A percentile compares a stretch with the other conserved stretches of the same genome.
phyloP scores from a whole-genome alignment of 2,329 filamentous ascomycete species.

The Aspergillus phoenicis region DNA sequence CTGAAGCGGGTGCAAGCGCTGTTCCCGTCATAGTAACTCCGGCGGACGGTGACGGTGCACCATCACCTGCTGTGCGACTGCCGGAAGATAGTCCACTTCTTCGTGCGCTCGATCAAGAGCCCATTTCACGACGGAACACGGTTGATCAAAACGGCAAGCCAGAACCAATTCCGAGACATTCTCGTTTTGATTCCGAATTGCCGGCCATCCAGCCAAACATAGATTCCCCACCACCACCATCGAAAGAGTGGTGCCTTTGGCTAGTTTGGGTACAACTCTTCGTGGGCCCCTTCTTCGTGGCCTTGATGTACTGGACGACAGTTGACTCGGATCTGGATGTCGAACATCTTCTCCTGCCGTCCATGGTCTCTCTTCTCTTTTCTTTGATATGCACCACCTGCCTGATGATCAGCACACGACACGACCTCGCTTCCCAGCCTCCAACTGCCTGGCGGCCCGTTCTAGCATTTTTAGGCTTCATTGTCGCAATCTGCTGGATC shows the following conservation, averaged over 20 bases:
- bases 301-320: constrained; percentile 66
- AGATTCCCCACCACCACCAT: constrained; percentile 26
- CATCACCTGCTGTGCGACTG: constrained; percentile 33
- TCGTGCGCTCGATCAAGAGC: constrained; percentile 22
- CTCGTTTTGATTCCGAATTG: constrained; percentile 45
- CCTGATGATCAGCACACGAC: constrained; percentile 66
- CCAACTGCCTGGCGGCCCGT: constrained; percentile 73
- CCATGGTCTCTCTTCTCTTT: constrained; percentile 66
- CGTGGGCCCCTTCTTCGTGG: constrained; percentile 80
- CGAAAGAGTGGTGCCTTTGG: constrained; percentile 84
- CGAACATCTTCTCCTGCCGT: constrained; percentile 57
- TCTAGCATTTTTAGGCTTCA: constrained; percentile 85
- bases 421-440: constrained; percentile 54
- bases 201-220: constrained; percentile 32
- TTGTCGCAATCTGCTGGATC: constrained; percentile 93
- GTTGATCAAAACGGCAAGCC: constrained; percentile 22
- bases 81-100: constrained; percentile 42
- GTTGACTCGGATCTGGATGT: constrained; percentile 60
- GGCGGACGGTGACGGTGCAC: constrained; percentile 21
- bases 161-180: constrained; percentile 17
- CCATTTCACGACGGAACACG: constrained; percentile 14
- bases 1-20: constrained; percentile 52
- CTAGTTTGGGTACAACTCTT: constrained; percentile 83
- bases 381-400: constrained; percentile 69
- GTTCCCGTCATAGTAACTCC: constrained; percentile 31